These are phyloP conservation scores for Eremomyces bilateralis DNA, from an alignment of 495 filamentous ascomycete genomes.

Conservation along the genomic window DNA sequence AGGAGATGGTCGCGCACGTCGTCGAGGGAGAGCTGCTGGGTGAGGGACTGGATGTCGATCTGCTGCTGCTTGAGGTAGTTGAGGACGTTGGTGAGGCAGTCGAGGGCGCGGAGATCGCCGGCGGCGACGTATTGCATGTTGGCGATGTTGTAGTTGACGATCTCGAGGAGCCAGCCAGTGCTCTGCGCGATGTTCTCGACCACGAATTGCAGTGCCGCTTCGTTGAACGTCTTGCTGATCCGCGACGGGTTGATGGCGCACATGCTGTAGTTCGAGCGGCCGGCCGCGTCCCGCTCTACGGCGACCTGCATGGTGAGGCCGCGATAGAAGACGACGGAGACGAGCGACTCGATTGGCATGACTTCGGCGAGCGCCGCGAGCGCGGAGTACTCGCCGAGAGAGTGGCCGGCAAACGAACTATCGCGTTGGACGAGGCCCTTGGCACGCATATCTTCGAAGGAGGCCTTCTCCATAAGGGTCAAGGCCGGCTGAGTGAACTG, in stretches of 20 bases:
- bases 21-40: conserved; percentile 61
- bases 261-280: conserved; percentile 96
- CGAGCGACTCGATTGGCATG: conserved; percentile 95
- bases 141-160: conserved; percentile 97
- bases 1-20: conserved; percentile 63
- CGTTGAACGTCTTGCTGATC: conserved; percentile 94
- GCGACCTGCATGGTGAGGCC: conserved; percentile 98
- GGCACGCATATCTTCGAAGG: conserved; percentile 95
- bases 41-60: conserved; percentile 84
- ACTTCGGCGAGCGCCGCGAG: conserved; percentile 92
- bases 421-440: conserved; percentile 92
- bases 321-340: conserved; percentile 97
- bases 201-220: conserved; percentile 85
- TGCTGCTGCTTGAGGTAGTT: conserved; percentile 93
- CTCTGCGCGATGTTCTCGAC: conserved; percentile 80
- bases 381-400: conserved; percentile 93
- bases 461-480: conserved; percentile 98
- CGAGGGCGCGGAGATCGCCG: conserved; percentile 86
- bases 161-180: conserved; percentile 88
- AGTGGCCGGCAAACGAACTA: conserved; percentile 94
- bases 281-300: conserved; percentile 81
- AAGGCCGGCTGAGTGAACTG: conserved; percentile 97
- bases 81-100: conserved; percentile 74
- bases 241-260: conserved; percentile 95
- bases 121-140: conserved; percentile 98